phyloP scores from a whole-genome alignment of 306 rosid genomes.

The Vigna mungo region DNA sequence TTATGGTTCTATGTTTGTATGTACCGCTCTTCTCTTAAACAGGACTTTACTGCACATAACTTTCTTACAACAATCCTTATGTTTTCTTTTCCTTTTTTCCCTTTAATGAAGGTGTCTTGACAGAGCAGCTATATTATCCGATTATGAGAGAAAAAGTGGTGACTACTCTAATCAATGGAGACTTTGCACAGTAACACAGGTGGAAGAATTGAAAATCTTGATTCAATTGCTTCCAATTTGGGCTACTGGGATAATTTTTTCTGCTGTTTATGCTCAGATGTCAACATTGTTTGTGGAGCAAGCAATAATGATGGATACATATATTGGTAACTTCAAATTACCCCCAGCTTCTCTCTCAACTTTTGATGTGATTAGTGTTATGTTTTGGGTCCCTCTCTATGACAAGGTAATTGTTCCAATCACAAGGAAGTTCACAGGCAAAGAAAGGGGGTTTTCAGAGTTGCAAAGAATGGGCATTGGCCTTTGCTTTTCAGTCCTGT shows the following conservation, averaged over 20 bases:
- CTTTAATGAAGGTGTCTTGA: constrained; percentile 75
- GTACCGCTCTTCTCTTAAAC: background rate
- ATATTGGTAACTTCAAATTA: constrained; percentile 70
- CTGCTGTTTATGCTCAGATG: constrained; percentile 94
- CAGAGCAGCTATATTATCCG: constrained; percentile 80
- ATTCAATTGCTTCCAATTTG: constrained; percentile 89
- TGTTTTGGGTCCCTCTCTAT: constrained; percentile 87
- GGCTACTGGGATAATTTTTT: constrained; percentile 81
- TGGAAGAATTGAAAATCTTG: constrained; percentile 87
- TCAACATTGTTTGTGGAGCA: constrained; percentile 93
- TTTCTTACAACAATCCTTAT: constrained; percentile 3
- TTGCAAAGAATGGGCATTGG: constrained; percentile 88
- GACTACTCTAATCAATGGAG: constrained; percentile 74
- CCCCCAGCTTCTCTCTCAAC: constrained; percentile 89
- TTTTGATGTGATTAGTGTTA: constrained; percentile 73
- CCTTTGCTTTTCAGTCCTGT: constrained; percentile 64
- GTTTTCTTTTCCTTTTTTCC: background rate
- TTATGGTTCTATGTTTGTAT: too few relatives aligned
- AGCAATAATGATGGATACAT: constrained; percentile 84
- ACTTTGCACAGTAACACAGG: constrained; percentile 91
- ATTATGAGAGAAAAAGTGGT: constrained; percentile 56
- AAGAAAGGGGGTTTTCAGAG: constrained; percentile 76
- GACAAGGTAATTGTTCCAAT: constrained; percentile 79
- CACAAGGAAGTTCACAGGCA: constrained; percentile 73
- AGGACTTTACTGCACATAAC: background rate